A percentile compares a stretch with the other conserved stretches of the same genome.
phyloP scores from a whole-genome alignment of 2,329 filamentous ascomycete species.

The Hypoxylon sp. region DNA sequence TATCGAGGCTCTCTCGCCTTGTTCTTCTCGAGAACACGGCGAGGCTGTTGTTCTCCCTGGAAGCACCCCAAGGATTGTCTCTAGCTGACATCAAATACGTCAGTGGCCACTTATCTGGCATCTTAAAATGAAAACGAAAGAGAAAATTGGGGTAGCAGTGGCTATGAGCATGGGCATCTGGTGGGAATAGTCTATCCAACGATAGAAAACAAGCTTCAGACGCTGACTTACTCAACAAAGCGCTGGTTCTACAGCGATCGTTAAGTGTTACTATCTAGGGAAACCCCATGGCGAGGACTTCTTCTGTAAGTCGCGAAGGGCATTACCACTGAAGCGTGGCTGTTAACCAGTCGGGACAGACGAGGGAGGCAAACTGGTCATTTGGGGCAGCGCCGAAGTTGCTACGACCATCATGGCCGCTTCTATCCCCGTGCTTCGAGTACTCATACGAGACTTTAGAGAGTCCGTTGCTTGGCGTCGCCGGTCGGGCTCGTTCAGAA shows the following conservation, averaged over 20 bases:
- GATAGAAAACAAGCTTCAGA: neutral
- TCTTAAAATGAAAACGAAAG: slow-evolving; percentile 19
- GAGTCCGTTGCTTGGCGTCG: slow-evolving; percentile 15
- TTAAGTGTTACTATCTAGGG: slow-evolving; percentile 23
- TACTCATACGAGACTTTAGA: slow-evolving; percentile 28
- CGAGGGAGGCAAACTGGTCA: slow-evolving; percentile 19
- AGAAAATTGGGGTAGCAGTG: slow-evolving; percentile 15
- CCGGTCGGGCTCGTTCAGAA: slow-evolving; percentile 12
- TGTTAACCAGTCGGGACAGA: slow-evolving; percentile 9
- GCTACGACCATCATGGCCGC: slow-evolving; percentile 24
- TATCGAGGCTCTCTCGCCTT: neutral
- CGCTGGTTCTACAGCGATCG: slow-evolving; percentile 18
- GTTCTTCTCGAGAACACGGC: neutral
- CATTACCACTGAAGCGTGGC: neutral
- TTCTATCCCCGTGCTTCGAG: slow-evolving; percentile 24
- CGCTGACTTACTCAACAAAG: slow-evolving; percentile 10
- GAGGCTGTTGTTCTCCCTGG: neutral
- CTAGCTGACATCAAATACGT: neutral
- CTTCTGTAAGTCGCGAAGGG: slow-evolving; percentile 8
- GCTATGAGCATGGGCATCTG: slow-evolving; percentile 25
- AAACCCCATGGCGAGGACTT: slow-evolving; percentile 17
- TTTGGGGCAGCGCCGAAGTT: slow-evolving; percentile 25
- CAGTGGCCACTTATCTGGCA: slow-evolving; percentile 25
- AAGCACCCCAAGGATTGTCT: neutral
- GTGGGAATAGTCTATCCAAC: slow-evolving; percentile 1